Conservation (phyloP, 2,329 filamentous ascomycete genomes). For the Cladosporium cucumerinum region DNA sequence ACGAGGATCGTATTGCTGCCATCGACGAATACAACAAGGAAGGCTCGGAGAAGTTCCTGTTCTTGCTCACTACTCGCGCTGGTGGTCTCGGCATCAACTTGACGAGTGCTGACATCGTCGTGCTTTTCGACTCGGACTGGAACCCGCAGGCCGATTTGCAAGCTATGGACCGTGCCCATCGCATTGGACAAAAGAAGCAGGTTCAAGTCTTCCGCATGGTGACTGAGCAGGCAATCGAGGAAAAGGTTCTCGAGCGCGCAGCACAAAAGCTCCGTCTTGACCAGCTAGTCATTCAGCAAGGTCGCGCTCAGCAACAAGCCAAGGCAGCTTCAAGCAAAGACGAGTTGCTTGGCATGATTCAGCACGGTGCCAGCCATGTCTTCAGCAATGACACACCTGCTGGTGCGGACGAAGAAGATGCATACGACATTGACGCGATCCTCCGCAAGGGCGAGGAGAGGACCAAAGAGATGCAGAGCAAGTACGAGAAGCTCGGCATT, state of each 20-base stretch:
- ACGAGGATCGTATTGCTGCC: slow-evolving; percentile 94
- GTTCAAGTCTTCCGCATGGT: slow-evolving; percentile 95
- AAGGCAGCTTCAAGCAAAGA: slow-evolving; percentile 95
- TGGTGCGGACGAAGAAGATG: slow-evolving; percentile 65
- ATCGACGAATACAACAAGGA: slow-evolving; percentile 99
- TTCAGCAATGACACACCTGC: slow-evolving; percentile 59
- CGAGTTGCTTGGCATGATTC: slow-evolving; percentile 95
- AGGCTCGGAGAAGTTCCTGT: slow-evolving; percentile 92
- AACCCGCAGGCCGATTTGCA: slow-evolving; percentile 97
- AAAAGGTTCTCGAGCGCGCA: slow-evolving; percentile 94
- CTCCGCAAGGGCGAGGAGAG: slow-evolving; percentile 81
- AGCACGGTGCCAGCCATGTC: slow-evolving; percentile 94
- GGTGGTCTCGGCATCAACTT: slow-evolving; percentile 96
- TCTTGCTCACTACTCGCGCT: slow-evolving; percentile 89
- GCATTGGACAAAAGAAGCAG: slow-evolving; percentile 98
- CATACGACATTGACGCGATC: slow-evolving; percentile 89
- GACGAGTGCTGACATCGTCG: slow-evolving; percentile 90
- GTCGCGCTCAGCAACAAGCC: slow-evolving; percentile 81
- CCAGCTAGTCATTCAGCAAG: slow-evolving; percentile 96
- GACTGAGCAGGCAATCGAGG: slow-evolving; percentile 96
- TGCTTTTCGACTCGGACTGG: slow-evolving; percentile 98
- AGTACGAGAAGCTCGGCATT: slow-evolving; percentile 94
- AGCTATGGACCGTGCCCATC: slow-evolving; percentile 97
- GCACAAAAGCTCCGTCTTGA: slow-evolving; percentile 95
- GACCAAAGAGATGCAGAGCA: slow-evolving; percentile 84